A percentile compares a stretch with the other conserved stretches of the same genome.
Evolutionary conservation across 2,329 filamentous ascomycete genomes (phyloP).

Genomic region (Fusarium nisikadoi): DNA sequence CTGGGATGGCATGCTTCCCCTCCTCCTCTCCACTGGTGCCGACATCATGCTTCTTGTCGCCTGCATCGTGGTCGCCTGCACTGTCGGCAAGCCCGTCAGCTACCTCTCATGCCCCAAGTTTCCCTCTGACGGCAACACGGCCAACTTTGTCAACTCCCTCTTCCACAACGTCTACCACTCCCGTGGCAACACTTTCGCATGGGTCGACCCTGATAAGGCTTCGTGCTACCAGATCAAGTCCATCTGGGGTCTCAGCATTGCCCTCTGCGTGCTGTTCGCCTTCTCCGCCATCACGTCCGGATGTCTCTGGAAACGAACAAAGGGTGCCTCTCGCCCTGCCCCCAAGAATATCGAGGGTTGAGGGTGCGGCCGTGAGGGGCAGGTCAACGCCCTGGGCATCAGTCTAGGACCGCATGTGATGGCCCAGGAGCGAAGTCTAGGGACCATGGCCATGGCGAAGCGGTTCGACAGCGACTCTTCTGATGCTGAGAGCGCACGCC

Average conservation of each 20-base stretch:
- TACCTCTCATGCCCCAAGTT: conserved; percentile 76
- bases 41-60: conserved; percentile 80
- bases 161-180: conserved; percentile 54
- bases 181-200: conserved; percentile 52
- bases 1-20: conserved; percentile 78
- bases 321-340: conserved; percentile 49
- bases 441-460: conserved; percentile 52
- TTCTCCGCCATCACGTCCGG: conserved; percentile 68
- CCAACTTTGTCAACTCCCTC: conserved; percentile 58
- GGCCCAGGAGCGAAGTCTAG: conserved; percentile 49
- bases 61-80: conserved; percentile 79
- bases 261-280: conserved; percentile 77
- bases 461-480: conserved; percentile 48
- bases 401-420: conserved; percentile 31
- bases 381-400: conserved; percentile 30
- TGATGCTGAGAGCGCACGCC: conserved; percentile 43
- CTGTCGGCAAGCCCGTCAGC: conserved; percentile 83
- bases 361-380: conserved; percentile 58
- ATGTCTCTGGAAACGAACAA: conserved; percentile 71
- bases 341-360: conserved; percentile 62
- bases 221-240: conserved; percentile 88
- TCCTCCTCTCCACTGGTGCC: conserved; percentile 72
- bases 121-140: conserved; percentile 54
- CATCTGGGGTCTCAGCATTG: conserved; percentile 87
- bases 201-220: conserved; percentile 63